Conservation (phyloP, 1,284 basidiomycete genomes). For the Fomes fomentarius region DNA sequence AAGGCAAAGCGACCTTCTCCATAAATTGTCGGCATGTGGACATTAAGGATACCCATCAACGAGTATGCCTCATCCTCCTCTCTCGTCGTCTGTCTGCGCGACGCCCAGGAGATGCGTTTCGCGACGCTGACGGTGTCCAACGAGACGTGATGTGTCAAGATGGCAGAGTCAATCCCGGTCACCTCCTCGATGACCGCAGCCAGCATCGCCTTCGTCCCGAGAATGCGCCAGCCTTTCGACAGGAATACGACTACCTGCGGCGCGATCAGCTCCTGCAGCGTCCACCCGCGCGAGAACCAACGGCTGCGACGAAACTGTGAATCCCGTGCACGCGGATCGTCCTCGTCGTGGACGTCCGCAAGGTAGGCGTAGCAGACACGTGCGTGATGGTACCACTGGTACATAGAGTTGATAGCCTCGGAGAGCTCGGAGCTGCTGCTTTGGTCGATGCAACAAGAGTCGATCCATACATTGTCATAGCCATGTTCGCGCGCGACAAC, state of each 20-base stretch:
- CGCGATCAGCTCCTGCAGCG: conserved; percentile 1
- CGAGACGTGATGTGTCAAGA: not conserved
- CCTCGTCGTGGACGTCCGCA: conserved; percentile 4
- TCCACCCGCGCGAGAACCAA: conserved; percentile 9
- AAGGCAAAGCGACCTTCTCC: conserved; percentile 14
- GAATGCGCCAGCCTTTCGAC: not conserved
- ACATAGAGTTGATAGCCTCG: conserved; percentile 20
- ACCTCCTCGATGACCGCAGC: not conserved
- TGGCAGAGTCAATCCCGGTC: not conserved
- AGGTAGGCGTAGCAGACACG: conserved; percentile 13
- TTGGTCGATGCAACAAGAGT: conserved; percentile 16
- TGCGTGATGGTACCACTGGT: conserved; percentile 13
- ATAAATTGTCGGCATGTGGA: conserved; percentile 10
- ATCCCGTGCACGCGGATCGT: not conserved
- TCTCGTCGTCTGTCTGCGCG: not conserved
- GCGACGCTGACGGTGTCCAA: conserved; percentile 9
- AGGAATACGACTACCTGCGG: not conserved
- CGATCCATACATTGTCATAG: conserved; percentile 11
- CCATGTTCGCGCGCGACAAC: conserved; percentile 2
- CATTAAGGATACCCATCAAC: conserved; percentile 14
- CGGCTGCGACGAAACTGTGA: conserved; percentile 2
- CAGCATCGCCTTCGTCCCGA: conserved; percentile 9
- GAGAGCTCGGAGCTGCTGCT: conserved; percentile 17
- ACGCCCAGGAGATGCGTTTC: conserved; percentile 16
- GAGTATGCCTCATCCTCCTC: conserved; percentile 15